Evolutionary conservation across 2,329 filamentous ascomycete species (phyloP).

Genomic region (Aspergillus aculeatinus): DNA sequence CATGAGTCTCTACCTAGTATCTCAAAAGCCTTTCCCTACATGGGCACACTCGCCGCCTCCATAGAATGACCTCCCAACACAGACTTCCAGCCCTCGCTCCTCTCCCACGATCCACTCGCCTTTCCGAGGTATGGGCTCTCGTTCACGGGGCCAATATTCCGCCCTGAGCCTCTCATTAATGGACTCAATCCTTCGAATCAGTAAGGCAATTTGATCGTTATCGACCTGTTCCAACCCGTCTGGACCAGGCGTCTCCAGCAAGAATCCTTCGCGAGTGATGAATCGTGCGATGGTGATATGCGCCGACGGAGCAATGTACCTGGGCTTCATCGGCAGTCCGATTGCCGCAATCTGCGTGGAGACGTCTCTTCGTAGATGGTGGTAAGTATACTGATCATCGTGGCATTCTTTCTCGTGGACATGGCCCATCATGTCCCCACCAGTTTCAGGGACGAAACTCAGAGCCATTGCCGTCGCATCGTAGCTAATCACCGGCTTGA

Average conservation of each 20-base stretch:
- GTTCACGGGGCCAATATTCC: slow-evolving; percentile 65
- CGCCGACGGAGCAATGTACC: slow-evolving; percentile 85
- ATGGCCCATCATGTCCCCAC: slow-evolving; percentile 47
- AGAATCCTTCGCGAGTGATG: slow-evolving; percentile 62
- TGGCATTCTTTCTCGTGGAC: slow-evolving; percentile 19
- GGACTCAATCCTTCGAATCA: slow-evolving; percentile 69
- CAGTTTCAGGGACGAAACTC: slow-evolving; percentile 78
- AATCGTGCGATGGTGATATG: slow-evolving; percentile 88
- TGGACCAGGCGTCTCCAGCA: slow-evolving; percentile 31
- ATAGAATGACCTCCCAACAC: slow-evolving; percentile 81
- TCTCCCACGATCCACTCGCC: slow-evolving; percentile 88
- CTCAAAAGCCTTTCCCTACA: slow-evolving; percentile 51
- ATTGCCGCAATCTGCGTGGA: slow-evolving; percentile 61
- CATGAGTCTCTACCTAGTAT: not conserved
- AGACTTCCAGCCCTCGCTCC: slow-evolving; percentile 74
- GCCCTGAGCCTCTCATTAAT: slow-evolving; percentile 73
- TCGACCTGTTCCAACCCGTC: slow-evolving; percentile 38
- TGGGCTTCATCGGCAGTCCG: slow-evolving; percentile 69
- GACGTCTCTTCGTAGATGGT: slow-evolving; percentile 81
- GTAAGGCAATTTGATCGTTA: slow-evolving; percentile 58
- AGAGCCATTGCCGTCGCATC: slow-evolving; percentile 83
- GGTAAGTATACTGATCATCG: slow-evolving; percentile 76
- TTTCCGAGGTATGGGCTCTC: slow-evolving; percentile 43
- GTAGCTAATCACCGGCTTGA: slow-evolving; percentile 80
- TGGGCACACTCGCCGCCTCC: slow-evolving; percentile 72